These are phyloP conservation scores for Phytophthora nicotianae DNA, from an alignment of 352 stramenopile genomes.

Conservation along the genomic window DNA sequence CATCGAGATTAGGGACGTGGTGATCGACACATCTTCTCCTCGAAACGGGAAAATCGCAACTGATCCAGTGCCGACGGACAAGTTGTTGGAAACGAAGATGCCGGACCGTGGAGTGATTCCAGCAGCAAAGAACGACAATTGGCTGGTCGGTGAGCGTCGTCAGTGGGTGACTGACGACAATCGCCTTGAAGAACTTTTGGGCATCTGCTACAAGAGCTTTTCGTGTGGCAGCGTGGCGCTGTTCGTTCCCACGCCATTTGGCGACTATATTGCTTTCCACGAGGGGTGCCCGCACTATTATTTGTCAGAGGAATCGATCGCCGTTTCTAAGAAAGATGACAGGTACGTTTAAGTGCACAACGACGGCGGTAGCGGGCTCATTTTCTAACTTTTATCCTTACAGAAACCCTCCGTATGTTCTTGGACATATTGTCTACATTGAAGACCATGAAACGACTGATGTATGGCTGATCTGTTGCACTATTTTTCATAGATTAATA, in stretches of 20 bases:
- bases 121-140: slow-evolving; percentile 39
- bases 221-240: slow-evolving; percentile 68
- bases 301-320: slow-evolving; percentile 79
- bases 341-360: slow-evolving; percentile 21
- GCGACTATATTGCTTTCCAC: slow-evolving; percentile 88
- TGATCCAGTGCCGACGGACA: slow-evolving; percentile 2
- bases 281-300: slow-evolving; percentile 85
- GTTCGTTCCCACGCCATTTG: slow-evolving; percentile 82
- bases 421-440: slow-evolving; percentile 85
- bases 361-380: not conserved
- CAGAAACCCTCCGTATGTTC: slow-evolving; percentile 75
- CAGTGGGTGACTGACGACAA: slow-evolving; percentile 69
- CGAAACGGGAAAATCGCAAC: slow-evolving; percentile 10
- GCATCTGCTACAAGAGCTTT: slow-evolving; percentile 88
- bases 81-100: slow-evolving; percentile 30
- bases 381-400: slow-evolving; percentile 1
- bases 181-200: slow-evolving; percentile 69
- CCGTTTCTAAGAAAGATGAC: slow-evolving; percentile 69
- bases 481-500: slow-evolving; percentile 1
- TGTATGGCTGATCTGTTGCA: slow-evolving; percentile 28
- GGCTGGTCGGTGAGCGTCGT: slow-evolving; percentile 38
- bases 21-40: slow-evolving; percentile 44
- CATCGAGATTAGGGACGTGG: slow-evolving; percentile 38
- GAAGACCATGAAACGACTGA: slow-evolving; percentile 74
- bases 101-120: slow-evolving; percentile 32